These are phyloP conservation scores for Ceratocystis lukuohia DNA, from an alignment of 2,329 filamentous ascomycete species.

Conservation along the genomic window DNA sequence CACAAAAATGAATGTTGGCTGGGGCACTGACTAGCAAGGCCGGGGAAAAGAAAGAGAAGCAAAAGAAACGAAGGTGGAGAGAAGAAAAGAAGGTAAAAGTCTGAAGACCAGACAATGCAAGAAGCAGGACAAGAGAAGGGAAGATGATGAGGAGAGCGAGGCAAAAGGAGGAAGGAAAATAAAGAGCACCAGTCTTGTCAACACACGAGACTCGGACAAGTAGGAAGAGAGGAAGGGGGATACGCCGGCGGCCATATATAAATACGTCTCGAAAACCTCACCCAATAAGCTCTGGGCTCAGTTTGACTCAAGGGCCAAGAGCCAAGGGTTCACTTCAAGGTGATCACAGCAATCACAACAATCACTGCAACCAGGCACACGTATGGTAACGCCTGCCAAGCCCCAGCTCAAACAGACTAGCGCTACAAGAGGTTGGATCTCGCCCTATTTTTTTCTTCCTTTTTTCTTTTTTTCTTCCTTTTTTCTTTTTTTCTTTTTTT, in stretches of 20 bases:
- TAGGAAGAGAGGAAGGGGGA: not conserved
- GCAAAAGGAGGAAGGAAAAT: no score
- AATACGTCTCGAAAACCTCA: not conserved
- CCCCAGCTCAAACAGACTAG: slow-evolving; percentile 12
- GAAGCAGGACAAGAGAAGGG: not conserved
- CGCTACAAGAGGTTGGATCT: not conserved
- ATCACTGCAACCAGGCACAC: no score
- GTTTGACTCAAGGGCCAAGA: no score
- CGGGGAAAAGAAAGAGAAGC: not conserved
- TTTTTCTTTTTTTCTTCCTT: no score
- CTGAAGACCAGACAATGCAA: no score
- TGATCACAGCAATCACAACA: no score
- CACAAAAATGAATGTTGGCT: slow-evolving; percentile 9
- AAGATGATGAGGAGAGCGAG: no score
- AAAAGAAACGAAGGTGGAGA: not conserved
- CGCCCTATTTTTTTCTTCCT: no score
- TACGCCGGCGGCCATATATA: not conserved
- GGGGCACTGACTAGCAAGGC: not conserved
- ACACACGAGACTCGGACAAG: not conserved
- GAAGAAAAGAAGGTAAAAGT: not conserved
- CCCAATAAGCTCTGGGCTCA: no score
- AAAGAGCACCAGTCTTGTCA: not conserved
- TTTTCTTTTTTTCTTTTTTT: no score
- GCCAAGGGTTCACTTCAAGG: no score
- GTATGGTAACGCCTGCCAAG: not conserved